phyloP scores from a whole-genome alignment of 441 rosid genomes.

The Gossypium gossypioides region DNA sequence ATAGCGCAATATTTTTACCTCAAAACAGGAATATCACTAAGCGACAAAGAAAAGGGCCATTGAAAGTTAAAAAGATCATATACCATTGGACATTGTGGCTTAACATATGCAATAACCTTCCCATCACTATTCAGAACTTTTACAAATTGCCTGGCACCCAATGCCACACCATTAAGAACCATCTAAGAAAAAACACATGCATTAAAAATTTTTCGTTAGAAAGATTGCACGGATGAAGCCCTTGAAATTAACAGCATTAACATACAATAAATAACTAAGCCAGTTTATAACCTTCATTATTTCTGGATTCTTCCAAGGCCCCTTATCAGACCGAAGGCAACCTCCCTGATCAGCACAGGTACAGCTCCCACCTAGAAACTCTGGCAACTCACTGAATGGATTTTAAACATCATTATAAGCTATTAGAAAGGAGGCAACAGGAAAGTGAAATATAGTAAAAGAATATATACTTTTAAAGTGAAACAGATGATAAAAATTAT shows the following conservation, averaged over 20 bases:
- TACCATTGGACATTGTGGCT: constrained; percentile 71
- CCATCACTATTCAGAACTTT: constrained; percentile 85
- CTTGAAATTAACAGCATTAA: constrained; percentile 6
- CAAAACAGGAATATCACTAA: background rate
- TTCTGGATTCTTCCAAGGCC: constrained; percentile 94
- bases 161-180: constrained; percentile 71
- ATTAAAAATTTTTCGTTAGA: constrained; percentile 11
- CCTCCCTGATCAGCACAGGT: constrained; percentile 90
- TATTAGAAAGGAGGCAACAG: background rate
- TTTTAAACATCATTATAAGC: constrained; percentile 10
- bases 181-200: constrained; percentile 41
- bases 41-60: background rate
- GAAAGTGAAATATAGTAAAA: background rate
- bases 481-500: background rate
- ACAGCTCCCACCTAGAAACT: constrained; percentile 86
- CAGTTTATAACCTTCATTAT: constrained; percentile 59
- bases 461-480: background rate
- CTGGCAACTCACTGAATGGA: constrained; percentile 83
- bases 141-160: constrained; percentile 75
- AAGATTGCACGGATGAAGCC: constrained; percentile 4
- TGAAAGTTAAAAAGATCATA: constrained; percentile 18
- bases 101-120: constrained; percentile 81
- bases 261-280: constrained; percentile 11
- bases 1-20: background rate
- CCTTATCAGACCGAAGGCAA: constrained; percentile 93